Base-by-base conservation (phyloP, 2,329 filamentous ascomycete genomes). In the Alternaria sp. region DNA sequence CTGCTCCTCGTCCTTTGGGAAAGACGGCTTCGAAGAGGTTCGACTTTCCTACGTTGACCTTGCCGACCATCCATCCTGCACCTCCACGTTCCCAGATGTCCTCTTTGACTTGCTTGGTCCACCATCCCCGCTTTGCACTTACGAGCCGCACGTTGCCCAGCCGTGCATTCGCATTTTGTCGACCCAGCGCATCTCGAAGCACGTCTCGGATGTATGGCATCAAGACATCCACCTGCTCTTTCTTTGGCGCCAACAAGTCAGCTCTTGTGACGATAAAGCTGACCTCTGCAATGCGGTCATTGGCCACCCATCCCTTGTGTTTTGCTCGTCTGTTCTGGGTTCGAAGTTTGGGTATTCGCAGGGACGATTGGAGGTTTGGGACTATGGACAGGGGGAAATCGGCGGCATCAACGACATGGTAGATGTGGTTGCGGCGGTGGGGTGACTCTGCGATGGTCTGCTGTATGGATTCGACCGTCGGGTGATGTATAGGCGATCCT, bases 31-130 rank as follows among this genome's bases (percentile, higher is more conserved):
- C 89, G 60, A 98, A 96, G 2, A 99, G 84, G 72, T 90, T 90
- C 69, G 94, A 98, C 79, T 99, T 99, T 24, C 95, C 96, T 2
- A 98, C 96, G 72, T 99, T 99, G 62, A 93, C 92, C 77, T 97
- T 98, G n/a, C 95, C 95, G 3, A 99, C 90, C 83, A 99, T 89
- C 94, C 95, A 99, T 14, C 91, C 89, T 14, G 89, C 95, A 4
- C 94, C 94, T 4, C 92, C 93, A 48, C 91, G 86, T 41, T 88
- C 80, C 84, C 88, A 93, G 45, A 99, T 93, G 46, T 93, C 89
- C 67, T 97, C 89, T 76, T 92, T 97, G 54, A 99, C 80, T 49
- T 90, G 83, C 65, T 86, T 90, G 0, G 93, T 97, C 92, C 94
- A 97, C 95, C 96, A 99, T 9, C 86, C 85, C 58, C 91, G 84